These are phyloP conservation scores for Dipteronia sinensis DNA, from an alignment of 345 rosid species.

Conservation along the genomic window DNA sequence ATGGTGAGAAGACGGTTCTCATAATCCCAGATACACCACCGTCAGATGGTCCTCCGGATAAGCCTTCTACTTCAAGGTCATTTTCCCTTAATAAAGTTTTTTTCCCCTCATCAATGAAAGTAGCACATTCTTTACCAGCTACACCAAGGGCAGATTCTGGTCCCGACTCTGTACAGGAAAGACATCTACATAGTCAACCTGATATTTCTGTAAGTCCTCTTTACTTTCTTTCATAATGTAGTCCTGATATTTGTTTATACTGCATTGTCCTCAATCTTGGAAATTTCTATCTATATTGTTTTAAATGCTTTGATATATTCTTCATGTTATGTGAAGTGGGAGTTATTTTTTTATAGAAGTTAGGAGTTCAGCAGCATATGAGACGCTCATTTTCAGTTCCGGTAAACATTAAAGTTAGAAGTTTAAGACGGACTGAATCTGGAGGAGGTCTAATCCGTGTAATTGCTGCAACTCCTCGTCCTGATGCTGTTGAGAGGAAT, in stretches of 20 bases:
- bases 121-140: conserved; percentile 43
- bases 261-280: neutral
- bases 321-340: neutral
- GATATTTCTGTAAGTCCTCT: conserved; percentile 28
- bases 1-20: conserved; percentile 44
- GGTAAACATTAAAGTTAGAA: conserved; percentile 42
- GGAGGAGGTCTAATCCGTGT: conserved; percentile 53
- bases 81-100: conserved; percentile 50
- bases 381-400: conserved; percentile 59
- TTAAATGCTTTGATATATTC: neutral
- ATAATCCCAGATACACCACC: conserved; percentile 40
- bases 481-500: conserved; percentile 23
- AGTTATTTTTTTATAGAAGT: conserved; percentile 31
- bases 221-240: conserved; percentile 9
- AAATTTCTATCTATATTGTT: neutral
- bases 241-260: neutral
- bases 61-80: conserved; percentile 46
- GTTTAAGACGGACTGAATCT: conserved; percentile 46
- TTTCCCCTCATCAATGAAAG: conserved; percentile 39
- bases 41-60: conserved; percentile 35
- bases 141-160: conserved; percentile 40
- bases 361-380: conserved; percentile 39
- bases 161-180: conserved; percentile 29
- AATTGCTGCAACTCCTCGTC: conserved; percentile 41
- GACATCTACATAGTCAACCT: conserved; percentile 17